phyloP scores from a whole-genome alignment of 2,329 filamentous ascomycete species.

The Penicillium sp. region DNA sequence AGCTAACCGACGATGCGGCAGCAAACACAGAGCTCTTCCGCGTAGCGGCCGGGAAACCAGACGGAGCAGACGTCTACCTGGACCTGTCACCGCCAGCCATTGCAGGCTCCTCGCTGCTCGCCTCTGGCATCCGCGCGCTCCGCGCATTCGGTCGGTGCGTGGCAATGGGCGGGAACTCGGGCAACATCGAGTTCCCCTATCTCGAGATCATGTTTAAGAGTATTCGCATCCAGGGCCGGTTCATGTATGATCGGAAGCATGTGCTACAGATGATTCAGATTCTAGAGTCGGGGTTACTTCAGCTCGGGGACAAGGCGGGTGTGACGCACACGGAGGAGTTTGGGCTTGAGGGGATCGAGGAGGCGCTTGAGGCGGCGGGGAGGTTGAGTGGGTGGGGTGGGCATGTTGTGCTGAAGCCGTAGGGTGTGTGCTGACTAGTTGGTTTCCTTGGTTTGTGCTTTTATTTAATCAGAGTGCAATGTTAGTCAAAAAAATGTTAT shows the following conservation, averaged over 20 bases:
- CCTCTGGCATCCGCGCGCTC: not conserved
- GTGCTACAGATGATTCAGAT: conserved; percentile 5
- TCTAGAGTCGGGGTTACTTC: conserved; percentile 5
- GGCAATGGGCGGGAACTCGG: conserved; percentile 3
- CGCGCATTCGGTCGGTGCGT: not conserved
- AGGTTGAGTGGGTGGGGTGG: conserved; percentile 2
- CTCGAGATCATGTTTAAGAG: conserved; percentile 5
- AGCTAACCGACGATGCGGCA: not conserved
- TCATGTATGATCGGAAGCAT: conserved; percentile 10
- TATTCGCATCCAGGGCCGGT: conserved; percentile 8
- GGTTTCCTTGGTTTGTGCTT: too few relatives aligned
- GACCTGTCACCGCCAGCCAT: conserved; percentile 1
- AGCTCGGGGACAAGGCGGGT: not conserved
- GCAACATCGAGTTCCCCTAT: conserved; percentile 1
- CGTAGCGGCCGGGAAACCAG: not conserved
- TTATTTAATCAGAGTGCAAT: too few relatives aligned
- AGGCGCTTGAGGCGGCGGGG: conserved; percentile 4
- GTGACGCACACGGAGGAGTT: not conserved
- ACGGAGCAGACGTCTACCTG: not conserved
- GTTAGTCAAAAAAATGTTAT: too few relatives aligned
- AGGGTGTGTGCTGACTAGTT: too few relatives aligned
- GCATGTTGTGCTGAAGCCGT: conserved; percentile 5
- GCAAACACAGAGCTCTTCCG: not conserved
- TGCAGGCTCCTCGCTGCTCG: not conserved
- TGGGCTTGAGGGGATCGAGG: conserved; percentile 2